Evolutionary conservation across 1,284 basidiomycete genomes (phyloP).

Genomic region (Cutaneotrichosporon cyanovorans): DNA sequence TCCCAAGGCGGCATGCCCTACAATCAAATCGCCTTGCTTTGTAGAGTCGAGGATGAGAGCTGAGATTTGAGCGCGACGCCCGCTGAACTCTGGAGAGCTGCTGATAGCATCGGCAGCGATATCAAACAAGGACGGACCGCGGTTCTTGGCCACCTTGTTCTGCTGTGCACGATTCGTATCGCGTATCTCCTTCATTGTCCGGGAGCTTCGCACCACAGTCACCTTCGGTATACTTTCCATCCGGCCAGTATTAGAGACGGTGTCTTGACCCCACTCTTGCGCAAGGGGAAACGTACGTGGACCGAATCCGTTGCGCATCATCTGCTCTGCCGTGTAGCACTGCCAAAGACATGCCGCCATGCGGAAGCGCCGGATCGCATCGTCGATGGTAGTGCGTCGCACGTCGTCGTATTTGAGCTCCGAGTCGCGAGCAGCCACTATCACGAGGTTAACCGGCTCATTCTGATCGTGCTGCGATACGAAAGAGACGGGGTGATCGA

Average conservation of each 20-base stretch:
- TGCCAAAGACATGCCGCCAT: constrained; percentile 12
- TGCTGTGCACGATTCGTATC: constrained; percentile 7
- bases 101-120: constrained; percentile 1
- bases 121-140: neutral
- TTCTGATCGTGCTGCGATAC: constrained; percentile 1
- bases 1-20: constrained; percentile 9
- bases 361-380: constrained; percentile 5
- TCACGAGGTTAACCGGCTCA: constrained; percentile 3
- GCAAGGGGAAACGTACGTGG: constrained; percentile 7
- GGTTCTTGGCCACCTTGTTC: neutral
- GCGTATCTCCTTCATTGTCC: constrained; percentile 2
- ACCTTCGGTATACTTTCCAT: neutral
- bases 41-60: constrained; percentile 6
- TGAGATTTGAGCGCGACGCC: neutral
- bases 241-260: neutral
- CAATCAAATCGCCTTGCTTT: neutral
- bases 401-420: constrained; percentile 7
- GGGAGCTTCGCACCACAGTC: constrained; percentile 4
- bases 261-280: constrained; percentile 5
- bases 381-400: constrained; percentile 1
- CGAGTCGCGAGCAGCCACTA: constrained; percentile 6
- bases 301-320: constrained; percentile 7
- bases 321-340: constrained; percentile 8
- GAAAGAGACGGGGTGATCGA: neutral
- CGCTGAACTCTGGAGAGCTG: constrained; percentile 6